A percentile compares a stretch with the other conserved stretches of the same genome.
phyloP scores from a whole-genome alignment of 2,329 filamentous ascomycete genomes.

The Phialocephala sp. region DNA sequence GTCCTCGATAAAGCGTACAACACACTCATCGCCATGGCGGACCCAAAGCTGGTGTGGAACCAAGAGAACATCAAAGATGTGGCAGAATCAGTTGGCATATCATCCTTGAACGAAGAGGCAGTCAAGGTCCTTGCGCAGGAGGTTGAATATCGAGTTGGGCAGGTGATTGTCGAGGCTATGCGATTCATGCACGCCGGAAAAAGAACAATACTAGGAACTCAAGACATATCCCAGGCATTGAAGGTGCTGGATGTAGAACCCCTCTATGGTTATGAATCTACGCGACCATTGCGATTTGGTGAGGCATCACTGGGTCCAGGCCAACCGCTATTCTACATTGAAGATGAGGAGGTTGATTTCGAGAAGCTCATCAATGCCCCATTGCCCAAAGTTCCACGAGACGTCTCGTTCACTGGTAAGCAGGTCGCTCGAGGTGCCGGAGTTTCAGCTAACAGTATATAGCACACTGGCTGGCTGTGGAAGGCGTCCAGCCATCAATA shows the following conservation, averaged over 20 bases:
- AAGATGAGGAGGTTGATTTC: conserved; percentile 98
- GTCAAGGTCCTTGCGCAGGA: conserved; percentile 88
- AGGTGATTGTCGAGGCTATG: conserved; percentile 91
- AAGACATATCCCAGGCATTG: conserved; percentile 87
- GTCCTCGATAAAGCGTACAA: background rate
- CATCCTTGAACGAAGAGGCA: conserved; percentile 80
- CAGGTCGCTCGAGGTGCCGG: conserved; percentile 2
- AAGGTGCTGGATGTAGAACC: conserved; percentile 90
- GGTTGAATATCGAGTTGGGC: conserved; percentile 91
- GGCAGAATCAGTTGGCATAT: conserved; percentile 92
- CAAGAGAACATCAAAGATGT: conserved; percentile 95
- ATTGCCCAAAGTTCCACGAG: conserved; percentile 89
- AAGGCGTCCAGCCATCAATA: conserved; percentile 95
- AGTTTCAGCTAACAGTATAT: conserved; percentile 27
- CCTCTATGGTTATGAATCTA: conserved; percentile 94
- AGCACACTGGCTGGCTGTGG: conserved; percentile 97
- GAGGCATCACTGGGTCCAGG: conserved; percentile 93
- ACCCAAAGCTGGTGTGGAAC: conserved; percentile 77
- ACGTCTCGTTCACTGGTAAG: conserved; percentile 88
- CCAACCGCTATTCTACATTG: conserved; percentile 94
- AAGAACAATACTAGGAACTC: conserved; percentile 84
- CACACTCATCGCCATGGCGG: conserved; percentile 30
- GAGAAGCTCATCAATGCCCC: conserved; percentile 98
- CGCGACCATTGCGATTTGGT: conserved; percentile 85
- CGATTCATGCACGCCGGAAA: conserved; percentile 95